Evolutionary conservation across 805 yeast genomes (phyloP), one percentile per base, ranked within the genome.

Genomic region (Saccharomycopsis selenospora): DNA sequence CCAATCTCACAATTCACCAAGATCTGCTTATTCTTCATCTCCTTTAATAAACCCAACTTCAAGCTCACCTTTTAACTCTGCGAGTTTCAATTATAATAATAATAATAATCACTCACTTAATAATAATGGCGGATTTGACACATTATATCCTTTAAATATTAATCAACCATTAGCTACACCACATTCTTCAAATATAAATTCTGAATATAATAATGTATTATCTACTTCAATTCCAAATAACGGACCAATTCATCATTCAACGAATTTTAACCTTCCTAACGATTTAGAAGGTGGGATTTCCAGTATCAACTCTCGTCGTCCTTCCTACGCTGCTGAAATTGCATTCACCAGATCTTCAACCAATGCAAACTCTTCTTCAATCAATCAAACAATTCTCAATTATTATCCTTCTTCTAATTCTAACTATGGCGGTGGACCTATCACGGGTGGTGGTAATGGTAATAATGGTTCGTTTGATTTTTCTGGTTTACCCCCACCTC

Each of bases 251-350:
- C 11, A 8, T 11, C 29, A 27, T 27, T 27, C 7, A 7, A 8
- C 29, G 11, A 28, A 14, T n/a, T 75, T 76, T 60, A 66, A 63
- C 52, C 63, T 80, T 45, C 85, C 86, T 0, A 49, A 67, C 4
- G 85, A 80, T 55, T 66, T 80, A 33, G 84, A 79, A 61, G 85
- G 85, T 40, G 85, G 85, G 0, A 66, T 80, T 2, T 77, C 77
- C 25, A 77, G 69, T 48, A 78, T 80, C 40, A 73, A 76, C 22
- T 76, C 84, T 8, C 72, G 93, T 63, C 73, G 93, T 63, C 88
- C 90, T 11, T 76, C 83, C 47, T 83, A 79, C 59, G 80, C 87
- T 10, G 85, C 89, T 2, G 91, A 82, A 58, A 66, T 75, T 2
- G 69, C 77, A 50, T 75, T 80, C 23, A 11, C 29, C 7, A 27